Percentiles rank a stretch among this genome's conserved stretches.
Evolutionary conservation across 176 grass and related monocot species (phyloP).

Genomic region (Rhynchospora breviuscula): DNA sequence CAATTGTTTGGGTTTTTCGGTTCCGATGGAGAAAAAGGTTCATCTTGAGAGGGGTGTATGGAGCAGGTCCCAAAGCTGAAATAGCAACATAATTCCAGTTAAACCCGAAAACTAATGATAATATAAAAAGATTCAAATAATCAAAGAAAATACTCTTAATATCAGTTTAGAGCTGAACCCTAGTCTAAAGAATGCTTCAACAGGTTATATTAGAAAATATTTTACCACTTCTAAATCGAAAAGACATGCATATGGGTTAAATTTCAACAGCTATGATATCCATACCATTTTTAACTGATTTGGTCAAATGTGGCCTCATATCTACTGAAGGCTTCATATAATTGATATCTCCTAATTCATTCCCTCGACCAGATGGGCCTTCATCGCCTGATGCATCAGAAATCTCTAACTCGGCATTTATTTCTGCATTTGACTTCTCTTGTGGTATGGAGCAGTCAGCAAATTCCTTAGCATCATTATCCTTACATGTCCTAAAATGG

Average conservation of each 20-base stretch:
- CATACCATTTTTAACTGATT: conserved; percentile 18
- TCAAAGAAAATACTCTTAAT: not conserved
- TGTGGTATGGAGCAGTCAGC: conserved; percentile 81
- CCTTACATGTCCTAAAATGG: conserved; percentile 84
- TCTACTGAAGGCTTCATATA: not conserved
- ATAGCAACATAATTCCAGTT: not conserved
- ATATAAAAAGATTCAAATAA: not conserved
- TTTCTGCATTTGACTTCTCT: conserved; percentile 92
- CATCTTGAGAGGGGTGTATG: conserved; percentile 43
- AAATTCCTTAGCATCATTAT: conserved; percentile 70
- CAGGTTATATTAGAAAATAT: not conserved
- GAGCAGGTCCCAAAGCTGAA: conserved; percentile 50
- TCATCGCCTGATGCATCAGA: conserved; percentile 95
- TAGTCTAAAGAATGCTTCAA: not conserved
- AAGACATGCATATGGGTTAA: conserved; percentile 21
- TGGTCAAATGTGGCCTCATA: not conserved
- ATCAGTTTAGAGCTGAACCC: not conserved
- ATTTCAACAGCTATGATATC: not conserved
- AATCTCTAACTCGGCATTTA: conserved; percentile 90
- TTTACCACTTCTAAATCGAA: conserved; percentile 15
- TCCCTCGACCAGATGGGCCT: conserved; percentile 32
- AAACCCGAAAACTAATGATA: not conserved
- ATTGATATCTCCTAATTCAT: conserved; percentile 4
- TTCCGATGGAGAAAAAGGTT: conserved; percentile 79
- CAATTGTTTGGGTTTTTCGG: conserved; percentile 72